These are phyloP conservation scores for Cicer cuneatum DNA, from an alignment of 306 rosid species.

Conservation along the genomic window DNA sequence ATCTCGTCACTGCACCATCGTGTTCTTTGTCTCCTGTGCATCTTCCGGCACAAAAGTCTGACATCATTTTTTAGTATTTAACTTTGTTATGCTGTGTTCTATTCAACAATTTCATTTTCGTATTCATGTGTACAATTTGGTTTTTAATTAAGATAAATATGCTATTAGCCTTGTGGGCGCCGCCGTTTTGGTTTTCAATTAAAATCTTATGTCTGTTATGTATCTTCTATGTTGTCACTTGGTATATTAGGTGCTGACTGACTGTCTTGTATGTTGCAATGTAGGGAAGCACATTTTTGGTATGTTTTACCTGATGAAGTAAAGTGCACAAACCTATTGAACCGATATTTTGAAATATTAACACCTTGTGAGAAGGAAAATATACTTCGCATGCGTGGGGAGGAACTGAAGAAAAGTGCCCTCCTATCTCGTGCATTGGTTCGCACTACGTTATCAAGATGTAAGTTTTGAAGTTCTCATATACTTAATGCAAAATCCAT, in stretches of 20 bases:
- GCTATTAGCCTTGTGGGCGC: slow-evolving; percentile 11
- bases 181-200: slow-evolving; percentile 1
- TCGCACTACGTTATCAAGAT: slow-evolving; percentile 89
- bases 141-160: slow-evolving; percentile 7
- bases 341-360: slow-evolving; percentile 64
- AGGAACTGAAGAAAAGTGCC: slow-evolving; percentile 68
- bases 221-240: slow-evolving; percentile 9
- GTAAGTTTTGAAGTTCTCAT: slow-evolving; percentile 53
- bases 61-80: slow-evolving; percentile 3
- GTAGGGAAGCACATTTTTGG: slow-evolving; percentile 90
- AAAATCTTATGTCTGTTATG: slow-evolving; percentile 20
- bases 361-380: slow-evolving; percentile 74
- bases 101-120: neutral
- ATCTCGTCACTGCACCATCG: slow-evolving; percentile 52
- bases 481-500: neutral
- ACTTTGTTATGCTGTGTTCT: neutral
- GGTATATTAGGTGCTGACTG: neutral
- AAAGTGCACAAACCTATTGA: slow-evolving; percentile 58
- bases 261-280: slow-evolving; percentile 37
- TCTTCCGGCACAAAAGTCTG: slow-evolving; percentile 73
- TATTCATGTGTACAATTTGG: neutral
- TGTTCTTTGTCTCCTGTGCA: slow-evolving; percentile 59
- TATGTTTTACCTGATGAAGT: slow-evolving; percentile 77
- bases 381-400: slow-evolving; percentile 60
- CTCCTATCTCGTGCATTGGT: slow-evolving; percentile 79